Evolutionary conservation across 164 flowering plant genomes (phyloP), one percentile per base, ranked within the genome.

Genomic region (Aristolochia californica): DNA sequence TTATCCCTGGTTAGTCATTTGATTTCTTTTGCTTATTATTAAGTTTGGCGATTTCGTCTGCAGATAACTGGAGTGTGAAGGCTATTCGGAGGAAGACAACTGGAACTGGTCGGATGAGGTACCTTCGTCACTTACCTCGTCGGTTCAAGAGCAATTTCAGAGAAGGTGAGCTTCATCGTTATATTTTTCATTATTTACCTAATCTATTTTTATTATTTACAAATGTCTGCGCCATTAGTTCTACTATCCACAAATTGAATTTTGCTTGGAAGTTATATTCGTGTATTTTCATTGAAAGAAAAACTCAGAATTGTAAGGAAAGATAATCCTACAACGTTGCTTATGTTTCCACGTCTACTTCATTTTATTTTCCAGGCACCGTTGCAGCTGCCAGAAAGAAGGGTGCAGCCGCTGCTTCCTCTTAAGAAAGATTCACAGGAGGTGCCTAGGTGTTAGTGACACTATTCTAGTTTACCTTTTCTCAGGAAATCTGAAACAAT

Each of bases 381-480:
- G 55, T 77, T 68, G 83, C 83, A 8, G 73, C 83, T 50, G 81
- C 83, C 25, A 80, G 79, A 78, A 77, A 64, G 66, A 70, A 70
- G 59, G 74, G 77, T 12, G 72, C 77, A 22, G 68, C 78, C 5
- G 59, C 73, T 10, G 62, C 76, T 62, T 72, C 66, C 53, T 48
- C 47, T 17, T 59, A 59, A 47, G 30, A n/a, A n/a, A n/a, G n/a
- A n/a, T n/a, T n/a, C n/a, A n/a, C n/a, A n/a, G n/a, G n/a, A n/a
- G n/a, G n/a, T n/a, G n/a, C n/a, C n/a, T n/a, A n/a, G n/a, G n/a
- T n/a, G n/a, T n/a, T n/a, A n/a, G n/a, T n/a, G n/a, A n/a, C n/a
- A n/a, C n/a, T n/a, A n/a, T n/a, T n/a, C n/a, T n/a, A n/a, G n/a
- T n/a, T n/a, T n/a, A n/a, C n/a, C n/a, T n/a, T n/a, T n/a, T n/a